These are phyloP conservation scores for Leccinum truebloodii DNA, from an alignment of 768 basidiomycete genomes.

Conservation along the genomic window DNA sequence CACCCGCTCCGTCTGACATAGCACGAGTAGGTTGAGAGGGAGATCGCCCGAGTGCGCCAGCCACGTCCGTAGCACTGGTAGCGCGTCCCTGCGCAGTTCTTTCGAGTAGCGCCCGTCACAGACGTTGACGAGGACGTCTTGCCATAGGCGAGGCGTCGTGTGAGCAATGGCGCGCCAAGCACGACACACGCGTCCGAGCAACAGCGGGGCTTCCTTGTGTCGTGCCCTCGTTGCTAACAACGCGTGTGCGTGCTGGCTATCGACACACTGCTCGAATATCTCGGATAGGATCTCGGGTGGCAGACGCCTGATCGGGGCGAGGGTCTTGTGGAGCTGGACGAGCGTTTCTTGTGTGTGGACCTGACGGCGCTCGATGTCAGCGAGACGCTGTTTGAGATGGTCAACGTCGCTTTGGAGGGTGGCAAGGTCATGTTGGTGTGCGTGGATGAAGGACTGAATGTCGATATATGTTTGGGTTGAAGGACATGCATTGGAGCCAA, in stretches of 20 bases:
- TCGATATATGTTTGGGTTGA: constrained; percentile 3
- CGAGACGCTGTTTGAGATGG: constrained; percentile 9
- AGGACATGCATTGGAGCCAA: constrained; percentile 21
- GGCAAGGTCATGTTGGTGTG: constrained; percentile 18
- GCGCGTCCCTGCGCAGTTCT: constrained; percentile 18
- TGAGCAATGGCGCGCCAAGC: constrained; percentile 27
- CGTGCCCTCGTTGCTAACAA: constrained; percentile 1
- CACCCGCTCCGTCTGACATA: constrained; percentile 22
- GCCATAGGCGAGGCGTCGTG: constrained; percentile 32
- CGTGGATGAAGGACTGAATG: constrained; percentile 19
- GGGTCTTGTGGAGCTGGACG: constrained; percentile 14
- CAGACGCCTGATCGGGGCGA: constrained; percentile 26
- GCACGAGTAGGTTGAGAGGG: constrained; percentile 20
- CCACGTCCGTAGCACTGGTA: constrained; percentile 24
- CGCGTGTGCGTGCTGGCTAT: neutral
- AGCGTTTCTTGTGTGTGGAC: constrained; percentile 8
- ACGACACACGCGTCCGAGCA: constrained; percentile 33
- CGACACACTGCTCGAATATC: constrained; percentile 28
- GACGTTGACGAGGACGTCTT: constrained; percentile 20
- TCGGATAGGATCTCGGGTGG: constrained; percentile 29
- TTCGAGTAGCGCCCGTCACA: constrained; percentile 24
- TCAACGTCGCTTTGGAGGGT: constrained; percentile 12
- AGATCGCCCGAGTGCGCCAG: constrained; percentile 23
- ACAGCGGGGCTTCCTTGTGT: constrained; percentile 22
- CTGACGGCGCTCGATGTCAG: constrained; percentile 14